phyloP scores from a whole-genome alignment of 2,329 filamentous ascomycete species.

The Nemania diffusa region DNA sequence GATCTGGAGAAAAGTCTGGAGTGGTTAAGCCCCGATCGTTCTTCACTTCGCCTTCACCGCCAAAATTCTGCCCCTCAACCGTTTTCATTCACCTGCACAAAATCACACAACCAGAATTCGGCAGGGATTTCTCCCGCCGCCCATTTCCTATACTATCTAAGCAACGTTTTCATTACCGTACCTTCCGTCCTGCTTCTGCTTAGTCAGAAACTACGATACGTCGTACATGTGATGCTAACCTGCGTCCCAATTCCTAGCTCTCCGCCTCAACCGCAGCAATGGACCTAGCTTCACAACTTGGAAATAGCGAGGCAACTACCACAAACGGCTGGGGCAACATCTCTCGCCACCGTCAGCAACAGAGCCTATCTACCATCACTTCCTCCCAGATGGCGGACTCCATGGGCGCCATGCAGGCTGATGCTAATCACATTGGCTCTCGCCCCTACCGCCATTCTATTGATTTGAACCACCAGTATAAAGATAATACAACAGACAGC shows the following conservation, averaged over 20 bases:
- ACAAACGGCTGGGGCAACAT: conserved; percentile 69
- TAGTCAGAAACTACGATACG: conserved; percentile 12
- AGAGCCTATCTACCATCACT: conserved; percentile 63
- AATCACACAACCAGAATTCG: conserved; percentile 3
- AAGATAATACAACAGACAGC: conserved; percentile 56
- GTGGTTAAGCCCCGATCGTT: neutral
- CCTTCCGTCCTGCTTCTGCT: conserved; percentile 25
- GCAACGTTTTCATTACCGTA: neutral
- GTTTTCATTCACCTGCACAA: conserved; percentile 16
- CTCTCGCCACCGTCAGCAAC: conserved; percentile 74
- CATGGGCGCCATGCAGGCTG: conserved; percentile 53
- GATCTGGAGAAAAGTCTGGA: neutral
- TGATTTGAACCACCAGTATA: conserved; percentile 57
- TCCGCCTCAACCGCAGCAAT: conserved; percentile 84
- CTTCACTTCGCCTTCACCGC: conserved; percentile 18
- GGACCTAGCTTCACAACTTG: conserved; percentile 79
- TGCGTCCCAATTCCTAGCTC: conserved; percentile 63
- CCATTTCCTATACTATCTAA: neutral
- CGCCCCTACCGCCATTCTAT: conserved; percentile 69
- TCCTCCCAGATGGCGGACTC: conserved; percentile 52
- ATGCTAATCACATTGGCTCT: conserved; percentile 59
- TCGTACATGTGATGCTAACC: conserved; percentile 50
- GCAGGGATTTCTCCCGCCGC: neutral
- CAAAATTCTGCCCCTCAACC: conserved; percentile 17
- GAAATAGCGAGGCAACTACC: conserved; percentile 61